Conservation (phyloP, 2,329 filamentous ascomycete genomes). For the Herpotrichia juniperi region DNA sequence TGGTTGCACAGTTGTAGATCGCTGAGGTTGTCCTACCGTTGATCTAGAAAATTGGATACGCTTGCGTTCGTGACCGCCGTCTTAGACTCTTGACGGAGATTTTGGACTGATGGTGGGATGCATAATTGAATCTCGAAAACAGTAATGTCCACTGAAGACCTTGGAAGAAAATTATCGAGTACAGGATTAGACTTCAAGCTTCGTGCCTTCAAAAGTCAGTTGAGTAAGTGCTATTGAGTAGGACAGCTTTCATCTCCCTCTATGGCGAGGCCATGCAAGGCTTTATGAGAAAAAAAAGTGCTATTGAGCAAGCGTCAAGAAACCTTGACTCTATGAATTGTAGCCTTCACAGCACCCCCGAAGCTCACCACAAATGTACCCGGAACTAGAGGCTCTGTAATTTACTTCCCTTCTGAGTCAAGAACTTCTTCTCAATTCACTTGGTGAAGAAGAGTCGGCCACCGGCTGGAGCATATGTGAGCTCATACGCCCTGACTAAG, state of each 20-base stretch:
- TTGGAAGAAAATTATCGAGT: conserved; percentile 48
- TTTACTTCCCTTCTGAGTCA: conserved; percentile 55
- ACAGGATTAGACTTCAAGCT: conserved; percentile 28
- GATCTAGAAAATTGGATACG: conserved; percentile 18
- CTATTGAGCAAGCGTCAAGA: too few species aligned
- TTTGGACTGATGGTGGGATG: conserved; percentile 17
- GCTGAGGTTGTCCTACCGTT: conserved; percentile 36
- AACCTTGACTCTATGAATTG: conserved; percentile 49
- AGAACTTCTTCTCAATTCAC: conserved; percentile 60
- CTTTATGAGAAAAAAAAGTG: too few species aligned
- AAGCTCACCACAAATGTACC: conserved; percentile 64
- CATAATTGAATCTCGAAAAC: conserved; percentile 16
- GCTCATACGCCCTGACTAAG: conserved; percentile 62
- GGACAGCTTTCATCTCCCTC: too few species aligned
- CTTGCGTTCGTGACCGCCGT: neutral
- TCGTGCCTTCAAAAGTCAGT: conserved; percentile 46
- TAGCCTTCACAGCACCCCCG: conserved; percentile 61
- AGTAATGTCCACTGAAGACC: conserved; percentile 34
- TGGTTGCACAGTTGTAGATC: conserved; percentile 49
- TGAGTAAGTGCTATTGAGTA: neutral
- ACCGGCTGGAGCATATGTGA: conserved; percentile 68
- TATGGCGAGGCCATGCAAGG: too few species aligned
- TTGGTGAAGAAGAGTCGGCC: conserved; percentile 69
- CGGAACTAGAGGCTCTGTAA: conserved; percentile 55
- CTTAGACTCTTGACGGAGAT: conserved; percentile 12